Base-by-base conservation (phyloP, 108 stramenopile species). In the Aurantiochytrium sp. region DNA sequence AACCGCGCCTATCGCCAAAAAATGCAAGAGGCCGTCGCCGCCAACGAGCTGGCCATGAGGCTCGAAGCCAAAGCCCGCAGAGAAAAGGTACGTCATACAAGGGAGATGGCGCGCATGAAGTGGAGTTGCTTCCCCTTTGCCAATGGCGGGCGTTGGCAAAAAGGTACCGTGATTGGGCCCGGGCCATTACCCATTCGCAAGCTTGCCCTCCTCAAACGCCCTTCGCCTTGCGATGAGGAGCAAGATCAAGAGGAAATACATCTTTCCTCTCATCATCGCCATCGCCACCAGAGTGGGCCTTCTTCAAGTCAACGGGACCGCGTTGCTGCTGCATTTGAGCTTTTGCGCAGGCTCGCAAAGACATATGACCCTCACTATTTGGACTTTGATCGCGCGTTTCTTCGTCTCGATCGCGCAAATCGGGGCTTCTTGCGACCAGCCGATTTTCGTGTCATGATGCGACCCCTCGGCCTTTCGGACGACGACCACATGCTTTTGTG, bases 101-200 rank as follows among this genome's bases (percentile, higher is more conserved):
- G 51, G 28, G 76, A 83, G 12, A 47, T 83, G 49, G n/a, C 45
- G 12, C 76, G 76, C 25, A 83, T 83, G 76, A 83, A 83, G 23
- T 83, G 76, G 76, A 53, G 51, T 45, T 83, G 45, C 45, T 83
- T 83, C 49, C 76, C 76, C 45, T 83, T 83, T 83, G 76, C 49
- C 19, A 83, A 83, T 28, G 45, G 49, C 8, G 76, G 76, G 6
- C 45, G 51, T 6, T 83, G 76, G 76, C 45, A 83, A 53, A 83
- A 83, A 83, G 76, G 76, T 12, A 23, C 23, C 18, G 76, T 83
- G 1, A 83, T 83, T 35, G 76, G 76, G 14, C 51, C 76, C 44
- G 76, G 76, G 0, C 76, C 76, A 23, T 16, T 83, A 0, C 76
- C 76, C 45, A 47, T 83, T 35, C 76, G 76, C 19, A 53, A 47